Percentiles rank a stretch among this genome's conserved stretches.
These are phyloP conservation scores for Trapa bicornis DNA, from an alignment of 345 rosid species.

Conservation along the genomic window DNA sequence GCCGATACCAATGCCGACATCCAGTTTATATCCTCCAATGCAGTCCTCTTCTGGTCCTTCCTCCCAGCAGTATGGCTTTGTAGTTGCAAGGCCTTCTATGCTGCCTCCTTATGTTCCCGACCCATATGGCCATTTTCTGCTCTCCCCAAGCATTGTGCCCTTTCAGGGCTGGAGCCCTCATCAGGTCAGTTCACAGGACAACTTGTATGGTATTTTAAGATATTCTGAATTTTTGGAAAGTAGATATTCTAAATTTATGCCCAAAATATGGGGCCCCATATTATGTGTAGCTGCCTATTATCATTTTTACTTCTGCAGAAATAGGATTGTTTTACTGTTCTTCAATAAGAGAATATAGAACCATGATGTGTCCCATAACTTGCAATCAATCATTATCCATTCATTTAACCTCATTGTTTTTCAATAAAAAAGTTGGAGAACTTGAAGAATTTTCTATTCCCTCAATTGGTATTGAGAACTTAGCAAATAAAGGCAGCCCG, in stretches of 20 bases:
- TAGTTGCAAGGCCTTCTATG: slow-evolving; percentile 65
- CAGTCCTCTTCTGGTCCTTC: slow-evolving; percentile 53
- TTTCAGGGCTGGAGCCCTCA: slow-evolving; percentile 61
- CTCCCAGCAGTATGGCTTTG: slow-evolving; percentile 60
- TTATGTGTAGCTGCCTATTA: neutral
- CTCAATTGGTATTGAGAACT: no score
- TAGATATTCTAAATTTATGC: no score
- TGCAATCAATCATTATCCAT: neutral
- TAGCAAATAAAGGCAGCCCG: no score
- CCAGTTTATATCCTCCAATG: slow-evolving; percentile 36
- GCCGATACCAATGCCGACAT: slow-evolving; percentile 18
- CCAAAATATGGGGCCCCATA: neutral
- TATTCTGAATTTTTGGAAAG: neutral
- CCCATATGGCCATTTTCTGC: slow-evolving; percentile 59
- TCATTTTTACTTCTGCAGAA: neutral
- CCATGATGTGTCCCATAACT: neutral
- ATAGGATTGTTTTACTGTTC: neutral
- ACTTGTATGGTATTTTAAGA: neutral
- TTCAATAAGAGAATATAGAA: neutral
- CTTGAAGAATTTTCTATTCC: neutral
- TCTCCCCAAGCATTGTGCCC: slow-evolving; percentile 67
- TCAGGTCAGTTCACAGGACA: slow-evolving; percentile 32
- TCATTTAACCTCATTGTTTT: neutral
- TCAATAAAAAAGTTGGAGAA: neutral
- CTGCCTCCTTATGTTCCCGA: slow-evolving; percentile 56